Percentiles rank a stretch among this genome's conserved stretches.
Evolutionary conservation across 2,329 filamentous ascomycete genomes (phyloP).

Genomic region (Calonectria pseudoturangicola): DNA sequence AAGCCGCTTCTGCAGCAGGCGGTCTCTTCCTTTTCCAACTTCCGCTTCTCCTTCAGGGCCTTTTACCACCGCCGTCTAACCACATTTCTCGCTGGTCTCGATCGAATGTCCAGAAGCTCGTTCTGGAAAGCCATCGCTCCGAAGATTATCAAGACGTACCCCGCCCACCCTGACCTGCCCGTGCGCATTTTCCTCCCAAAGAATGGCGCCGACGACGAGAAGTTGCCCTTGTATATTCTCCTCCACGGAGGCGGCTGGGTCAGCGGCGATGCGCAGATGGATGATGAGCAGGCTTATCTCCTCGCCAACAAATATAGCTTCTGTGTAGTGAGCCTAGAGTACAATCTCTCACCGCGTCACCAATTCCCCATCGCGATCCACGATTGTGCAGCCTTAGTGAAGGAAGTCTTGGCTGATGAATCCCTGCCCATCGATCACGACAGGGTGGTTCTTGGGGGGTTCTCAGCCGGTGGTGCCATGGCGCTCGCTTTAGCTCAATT

Average conservation of each 20-base stretch:
- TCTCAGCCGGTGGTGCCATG: conserved; percentile 6
- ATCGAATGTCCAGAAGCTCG: not conserved
- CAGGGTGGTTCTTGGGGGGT: not conserved
- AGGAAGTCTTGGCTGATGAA: conserved; percentile 5
- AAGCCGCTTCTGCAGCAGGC: not conserved
- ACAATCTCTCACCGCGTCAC: conserved; percentile 2
- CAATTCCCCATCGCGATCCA: conserved; percentile 15
- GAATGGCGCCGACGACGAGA: conserved; percentile 6
- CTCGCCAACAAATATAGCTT: conserved; percentile 26
- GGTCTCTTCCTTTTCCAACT: not conserved
- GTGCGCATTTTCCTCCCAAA: conserved; percentile 20
- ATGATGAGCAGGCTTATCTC: conserved; percentile 23
- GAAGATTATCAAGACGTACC: conserved; percentile 16
- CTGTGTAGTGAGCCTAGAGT: conserved; percentile 9
- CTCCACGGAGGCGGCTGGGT: conserved; percentile 23
- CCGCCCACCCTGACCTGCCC: conserved; percentile 1
- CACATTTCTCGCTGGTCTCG: not conserved
- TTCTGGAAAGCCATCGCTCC: conserved; percentile 13
- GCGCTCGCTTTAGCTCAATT: conserved; percentile 1
- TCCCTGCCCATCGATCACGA: not conserved
- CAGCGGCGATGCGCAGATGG: conserved; percentile 10
- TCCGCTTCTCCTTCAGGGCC: conserved; percentile 10
- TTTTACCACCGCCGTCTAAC: conserved; percentile 6
- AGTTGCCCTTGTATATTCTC: not conserved
- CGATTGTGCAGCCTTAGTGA: conserved; percentile 12